Evolutionary conservation across 2,329 filamentous ascomycete species (phyloP).

Genomic region (Fusarium oxysporum): DNA sequence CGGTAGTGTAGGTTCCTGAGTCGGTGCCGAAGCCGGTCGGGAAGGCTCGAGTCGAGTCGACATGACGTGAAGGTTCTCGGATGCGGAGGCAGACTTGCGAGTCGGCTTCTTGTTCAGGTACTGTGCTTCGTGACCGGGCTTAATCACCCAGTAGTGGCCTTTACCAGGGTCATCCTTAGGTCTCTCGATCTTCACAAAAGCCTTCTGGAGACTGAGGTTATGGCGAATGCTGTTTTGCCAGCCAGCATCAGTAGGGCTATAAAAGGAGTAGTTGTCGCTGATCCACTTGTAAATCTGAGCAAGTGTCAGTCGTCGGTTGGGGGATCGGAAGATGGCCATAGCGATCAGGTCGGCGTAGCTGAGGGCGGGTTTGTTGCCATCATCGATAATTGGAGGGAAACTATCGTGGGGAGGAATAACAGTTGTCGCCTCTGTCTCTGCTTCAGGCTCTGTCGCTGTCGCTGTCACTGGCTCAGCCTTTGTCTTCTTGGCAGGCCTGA

Average conservation of each 20-base stretch:
- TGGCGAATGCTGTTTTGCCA: slow-evolving; percentile 99
- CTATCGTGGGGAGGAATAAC: slow-evolving; percentile 76
- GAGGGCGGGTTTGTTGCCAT: slow-evolving; percentile 88
- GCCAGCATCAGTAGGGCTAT: slow-evolving; percentile 83
- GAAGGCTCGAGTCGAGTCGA: slow-evolving; percentile 66
- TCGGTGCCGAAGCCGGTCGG: slow-evolving; percentile 52
- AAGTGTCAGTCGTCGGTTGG: slow-evolving; percentile 84
- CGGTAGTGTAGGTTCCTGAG: slow-evolving; percentile 62
- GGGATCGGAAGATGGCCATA: slow-evolving; percentile 93
- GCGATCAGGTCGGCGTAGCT: slow-evolving; percentile 96
- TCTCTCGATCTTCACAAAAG: slow-evolving; percentile 93
- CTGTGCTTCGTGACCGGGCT: slow-evolving; percentile 86
- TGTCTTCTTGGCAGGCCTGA: slow-evolving; percentile 73
- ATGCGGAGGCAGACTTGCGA: slow-evolving; percentile 67
- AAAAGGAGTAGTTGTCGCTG: slow-evolving; percentile 92
- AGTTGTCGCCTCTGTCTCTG: slow-evolving; percentile 6
- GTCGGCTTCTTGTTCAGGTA: slow-evolving; percentile 89
- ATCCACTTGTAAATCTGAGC: slow-evolving; percentile 99
- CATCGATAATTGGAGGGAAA: slow-evolving; percentile 85
- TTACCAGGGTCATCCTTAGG: slow-evolving; percentile 98
- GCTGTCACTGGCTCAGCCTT: slow-evolving; percentile 63
- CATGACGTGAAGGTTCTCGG: slow-evolving; percentile 70
- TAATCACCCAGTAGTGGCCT: slow-evolving; percentile 96
- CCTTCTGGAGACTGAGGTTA: slow-evolving; percentile 96
- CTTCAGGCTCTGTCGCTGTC: neutral